phyloP scores from a whole-genome alignment of 108 stramenopile genomes.

The Schizochytrium sp. region DNA sequence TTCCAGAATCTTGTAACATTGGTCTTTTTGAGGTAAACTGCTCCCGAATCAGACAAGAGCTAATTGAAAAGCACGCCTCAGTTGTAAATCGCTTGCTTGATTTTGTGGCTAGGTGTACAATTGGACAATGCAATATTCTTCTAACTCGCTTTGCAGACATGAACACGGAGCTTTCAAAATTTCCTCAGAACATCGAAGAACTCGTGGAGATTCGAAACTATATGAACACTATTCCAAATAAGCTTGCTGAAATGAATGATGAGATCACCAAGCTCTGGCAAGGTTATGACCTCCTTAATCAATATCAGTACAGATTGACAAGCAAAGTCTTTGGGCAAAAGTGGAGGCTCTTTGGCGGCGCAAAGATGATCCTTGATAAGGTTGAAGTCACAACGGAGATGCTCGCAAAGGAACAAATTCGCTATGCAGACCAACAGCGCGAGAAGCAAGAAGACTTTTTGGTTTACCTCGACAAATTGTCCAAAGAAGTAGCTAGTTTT shows the following conservation, averaged over 20 bases:
- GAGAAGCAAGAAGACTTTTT: conserved; percentile 74
- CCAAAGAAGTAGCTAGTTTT: conserved; percentile 69
- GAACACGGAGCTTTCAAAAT: conserved; percentile 61
- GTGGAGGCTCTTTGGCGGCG: conserved; percentile 73
- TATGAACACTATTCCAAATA: conserved; percentile 61
- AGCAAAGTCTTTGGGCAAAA: conserved; percentile 67
- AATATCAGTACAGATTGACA: conserved; percentile 56
- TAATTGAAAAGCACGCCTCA: conserved; percentile 70
- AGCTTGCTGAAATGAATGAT: conserved; percentile 70
- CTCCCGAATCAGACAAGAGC: conserved; percentile 35
- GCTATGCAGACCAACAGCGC: conserved; percentile 72
- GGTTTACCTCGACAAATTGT: conserved; percentile 70
- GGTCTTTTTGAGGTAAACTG: conserved; percentile 75
- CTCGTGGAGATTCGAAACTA: conserved; percentile 67
- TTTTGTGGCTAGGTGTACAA: conserved; percentile 65
- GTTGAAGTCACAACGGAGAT: conserved; percentile 67
- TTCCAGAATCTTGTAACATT: conserved; percentile 63
- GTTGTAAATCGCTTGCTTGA: conserved; percentile 69
- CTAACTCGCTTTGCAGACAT: conserved; percentile 67
- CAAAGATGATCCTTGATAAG: conserved; percentile 71
- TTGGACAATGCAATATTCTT: conserved; percentile 61
- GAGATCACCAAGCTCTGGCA: conserved; percentile 70
- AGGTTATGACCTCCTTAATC: conserved; percentile 71
- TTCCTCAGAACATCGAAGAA: conserved; percentile 78
- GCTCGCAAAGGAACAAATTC: conserved; percentile 34